Conservation (phyloP, 331 rosid species). For the Malus hybrid region DNA sequence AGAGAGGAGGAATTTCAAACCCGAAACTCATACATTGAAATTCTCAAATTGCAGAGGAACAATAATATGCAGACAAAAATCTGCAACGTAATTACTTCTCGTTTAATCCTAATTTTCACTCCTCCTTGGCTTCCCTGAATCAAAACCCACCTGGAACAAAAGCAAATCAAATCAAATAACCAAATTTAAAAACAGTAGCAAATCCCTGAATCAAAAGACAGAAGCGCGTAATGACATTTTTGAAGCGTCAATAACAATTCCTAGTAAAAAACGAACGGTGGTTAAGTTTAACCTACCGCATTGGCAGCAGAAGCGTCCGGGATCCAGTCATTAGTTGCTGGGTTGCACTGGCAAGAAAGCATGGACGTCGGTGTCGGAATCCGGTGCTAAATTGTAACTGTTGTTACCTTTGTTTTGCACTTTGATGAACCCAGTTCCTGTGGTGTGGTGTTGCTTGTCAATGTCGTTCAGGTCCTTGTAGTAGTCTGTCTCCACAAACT, state of each 20-base stretch:
- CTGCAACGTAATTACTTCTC: neutral
- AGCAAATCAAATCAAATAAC: too few species aligned
- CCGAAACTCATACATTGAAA: too few species aligned
- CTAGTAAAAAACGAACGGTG: neutral
- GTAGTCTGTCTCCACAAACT: conserved; percentile 86
- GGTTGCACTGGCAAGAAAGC: conserved; percentile 61
- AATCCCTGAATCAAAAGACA: too few species aligned
- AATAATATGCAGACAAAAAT: neutral
- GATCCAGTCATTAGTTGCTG: conserved; percentile 91
- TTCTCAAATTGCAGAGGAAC: neutral
- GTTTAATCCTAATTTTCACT: conserved; percentile 36
- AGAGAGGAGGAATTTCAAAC: too few species aligned
- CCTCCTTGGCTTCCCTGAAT: conserved; percentile 63
- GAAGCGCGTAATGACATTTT: too few species aligned
- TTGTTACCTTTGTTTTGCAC: conserved; percentile 30
- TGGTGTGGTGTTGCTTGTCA: conserved; percentile 85
- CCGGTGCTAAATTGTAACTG: conserved; percentile 43
- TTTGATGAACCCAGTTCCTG: conserved; percentile 83
- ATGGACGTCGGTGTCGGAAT: conserved; percentile 32
- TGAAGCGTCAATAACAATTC: too few species aligned
- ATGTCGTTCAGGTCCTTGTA: conserved; percentile 65
- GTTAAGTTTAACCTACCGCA: conserved; percentile 14
- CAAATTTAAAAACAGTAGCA: too few species aligned
- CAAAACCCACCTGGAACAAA: conserved; percentile 31
- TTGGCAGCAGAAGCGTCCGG: conserved; percentile 31